A percentile compares a stretch with the other conserved stretches of the same genome.
These are phyloP conservation scores for Pneumocystis oryctolagi DNA, from an alignment of 1,139 yeast genomes.

Conservation along the genomic window DNA sequence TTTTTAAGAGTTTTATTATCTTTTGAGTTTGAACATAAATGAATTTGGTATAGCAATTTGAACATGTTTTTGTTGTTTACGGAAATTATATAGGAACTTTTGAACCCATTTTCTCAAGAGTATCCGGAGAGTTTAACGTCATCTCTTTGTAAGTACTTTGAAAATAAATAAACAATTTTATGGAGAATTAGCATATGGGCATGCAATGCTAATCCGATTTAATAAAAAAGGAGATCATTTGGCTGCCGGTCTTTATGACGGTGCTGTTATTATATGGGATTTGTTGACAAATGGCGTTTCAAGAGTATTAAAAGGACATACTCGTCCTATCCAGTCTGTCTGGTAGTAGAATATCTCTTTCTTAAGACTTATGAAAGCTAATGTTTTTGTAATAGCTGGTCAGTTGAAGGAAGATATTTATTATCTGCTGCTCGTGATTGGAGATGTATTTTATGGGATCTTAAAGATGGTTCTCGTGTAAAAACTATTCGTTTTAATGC, in stretches of 20 bases:
- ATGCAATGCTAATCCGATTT: constrained; percentile 59
- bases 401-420: constrained; percentile 53
- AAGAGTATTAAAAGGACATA: constrained; percentile 44
- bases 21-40: background rate
- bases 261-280: constrained; percentile 66
- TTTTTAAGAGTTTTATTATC: too few relatives aligned
- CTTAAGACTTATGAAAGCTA: background rate
- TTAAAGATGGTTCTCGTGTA: constrained; percentile 32
- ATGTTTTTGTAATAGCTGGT: constrained; percentile 38
- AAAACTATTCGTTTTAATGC: constrained; percentile 44
- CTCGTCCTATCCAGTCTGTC: constrained; percentile 59
- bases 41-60: background rate
- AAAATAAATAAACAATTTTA: background rate
- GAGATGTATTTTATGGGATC: constrained; percentile 71
- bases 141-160: constrained; percentile 29
- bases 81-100: constrained; percentile 65
- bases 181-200: constrained; percentile 38
- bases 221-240: constrained; percentile 71
- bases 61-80: background rate
- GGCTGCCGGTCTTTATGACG: constrained; percentile 74
- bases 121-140: constrained; percentile 71
- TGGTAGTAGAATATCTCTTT: constrained; percentile 16
- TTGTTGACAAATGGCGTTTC: constrained; percentile 50
- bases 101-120: constrained; percentile 88
- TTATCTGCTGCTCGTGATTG: constrained; percentile 75